Evolutionary conservation across 1,139 yeast species (phyloP).

Genomic region (Saccharomyces hybrid): DNA sequence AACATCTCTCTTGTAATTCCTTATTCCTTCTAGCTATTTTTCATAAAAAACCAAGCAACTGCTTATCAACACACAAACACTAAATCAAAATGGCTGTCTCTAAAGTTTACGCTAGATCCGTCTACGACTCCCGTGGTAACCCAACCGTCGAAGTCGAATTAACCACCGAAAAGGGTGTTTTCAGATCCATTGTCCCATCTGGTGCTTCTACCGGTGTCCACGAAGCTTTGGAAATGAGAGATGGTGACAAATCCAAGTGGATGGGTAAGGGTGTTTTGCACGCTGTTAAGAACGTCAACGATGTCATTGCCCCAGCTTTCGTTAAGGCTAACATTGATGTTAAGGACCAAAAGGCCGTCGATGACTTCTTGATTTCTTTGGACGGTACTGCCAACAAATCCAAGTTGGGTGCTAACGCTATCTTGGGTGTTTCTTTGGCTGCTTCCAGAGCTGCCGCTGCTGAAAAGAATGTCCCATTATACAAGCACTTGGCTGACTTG

Average conservation of each 20-base stretch:
- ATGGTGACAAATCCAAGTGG: constrained; percentile 90
- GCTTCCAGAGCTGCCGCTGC: constrained; percentile 95
- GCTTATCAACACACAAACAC: constrained; percentile 7
- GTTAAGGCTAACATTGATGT: constrained; percentile 65
- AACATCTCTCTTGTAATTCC: neutral
- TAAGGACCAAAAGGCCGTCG: constrained; percentile 69
- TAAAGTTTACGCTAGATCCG: constrained; percentile 81
- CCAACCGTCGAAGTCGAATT: constrained; percentile 95
- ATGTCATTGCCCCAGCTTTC: constrained; percentile 80
- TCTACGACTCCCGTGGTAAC: constrained; percentile 97
- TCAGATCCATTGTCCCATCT: constrained; percentile 92
- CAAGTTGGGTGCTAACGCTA: constrained; percentile 92
- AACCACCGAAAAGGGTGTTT: constrained; percentile 74
- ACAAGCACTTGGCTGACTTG: constrained; percentile 72
- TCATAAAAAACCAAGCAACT: constrained; percentile 14
- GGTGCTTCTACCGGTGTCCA: constrained; percentile 95
- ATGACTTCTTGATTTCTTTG: constrained; percentile 63
- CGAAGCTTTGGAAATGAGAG: constrained; percentile 94
- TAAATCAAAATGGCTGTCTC: constrained; percentile 40
- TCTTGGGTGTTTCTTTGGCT: constrained; percentile 89
- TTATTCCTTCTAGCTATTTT: neutral
- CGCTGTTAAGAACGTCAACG: constrained; percentile 88
- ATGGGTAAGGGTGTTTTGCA: constrained; percentile 89
- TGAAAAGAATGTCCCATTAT: constrained; percentile 76
- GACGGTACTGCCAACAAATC: constrained; percentile 94